Evolutionary conservation across 2,329 filamentous ascomycete genomes (phyloP), one percentile per base, ranked within the genome.

Genomic region (Didymella pomorum): DNA sequence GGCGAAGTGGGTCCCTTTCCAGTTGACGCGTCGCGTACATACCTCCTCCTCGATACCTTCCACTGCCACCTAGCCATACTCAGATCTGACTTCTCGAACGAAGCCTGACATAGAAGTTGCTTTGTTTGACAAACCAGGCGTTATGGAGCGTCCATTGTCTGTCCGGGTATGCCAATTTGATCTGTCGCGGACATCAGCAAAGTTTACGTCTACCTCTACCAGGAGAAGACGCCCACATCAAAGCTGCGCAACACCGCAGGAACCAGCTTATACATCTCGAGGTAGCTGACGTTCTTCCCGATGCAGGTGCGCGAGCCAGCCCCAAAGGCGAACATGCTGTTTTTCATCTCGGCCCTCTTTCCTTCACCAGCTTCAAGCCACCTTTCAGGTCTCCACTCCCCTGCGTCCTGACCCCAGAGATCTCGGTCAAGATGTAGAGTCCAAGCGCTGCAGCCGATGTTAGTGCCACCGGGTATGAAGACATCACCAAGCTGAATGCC

Each of bases 321-420:
- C 12, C 67, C 65, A 16, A 65, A 65, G 31, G 50, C 48, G 25
- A 62, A 61, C 18, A 63, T 56, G 47, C 42, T 69, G 56, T 31
- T 74, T 71, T 56, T 71, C 73, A 81, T 71, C 18, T 67, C 66
- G 8, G 71, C 63, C 42, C 58, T 54, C 37, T 63, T 51, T 12
- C 50, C 31, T 1, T 43, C 35, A 10, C 25, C 48, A 8, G 61
- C 62, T 11, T 58, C 62, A 12, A 63, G 51, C 64, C 64, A 68
- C 26, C 62, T 52, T 18, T 68, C 66, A 25, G 66, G 66, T 18
- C 56, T 52, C 52, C 52, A 68, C 2, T 14, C 5, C 2, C 60
- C 54, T 14, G 54, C 51, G 26, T 65, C 46, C 8, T 55, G 25
- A 49, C 43, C 66, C 52, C 49, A 65, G 23, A 60, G 39, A n/a